A percentile compares a stretch with the other conserved stretches of the same genome.
Evolutionary conservation across 106 monocot species (phyloP).

Genomic region (Apostasia shenzhenica): DNA sequence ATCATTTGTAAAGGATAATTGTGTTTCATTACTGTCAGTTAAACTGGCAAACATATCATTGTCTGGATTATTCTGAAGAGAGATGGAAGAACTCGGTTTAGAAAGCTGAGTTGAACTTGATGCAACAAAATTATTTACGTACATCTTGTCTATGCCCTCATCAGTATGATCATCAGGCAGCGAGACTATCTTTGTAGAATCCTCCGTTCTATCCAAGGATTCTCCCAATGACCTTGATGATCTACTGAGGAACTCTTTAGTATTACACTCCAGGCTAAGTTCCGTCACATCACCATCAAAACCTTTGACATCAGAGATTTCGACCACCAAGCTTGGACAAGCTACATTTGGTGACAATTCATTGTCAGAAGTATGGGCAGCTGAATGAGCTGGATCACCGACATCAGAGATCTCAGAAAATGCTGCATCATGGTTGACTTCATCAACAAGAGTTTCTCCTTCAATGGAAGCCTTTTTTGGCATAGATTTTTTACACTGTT

Average conservation of each 20-base stretch:
- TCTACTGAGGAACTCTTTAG: no score
- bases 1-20: slow-evolving; percentile 15
- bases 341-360: not conserved
- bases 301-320: not conserved
- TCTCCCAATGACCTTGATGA: not conserved
- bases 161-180: slow-evolving; percentile 11
- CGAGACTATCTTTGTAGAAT: slow-evolving; percentile 13
- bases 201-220: slow-evolving; percentile 4
- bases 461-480: slow-evolving; percentile 16
- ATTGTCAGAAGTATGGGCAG: slow-evolving; percentile 12
- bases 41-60: slow-evolving; percentile 23
- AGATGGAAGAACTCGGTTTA: slow-evolving; percentile 8
- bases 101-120: slow-evolving; percentile 6
- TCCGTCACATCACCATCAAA: not conserved
- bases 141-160: slow-evolving; percentile 7
- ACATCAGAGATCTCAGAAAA: slow-evolving; percentile 6
- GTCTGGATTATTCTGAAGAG: slow-evolving; percentile 13
- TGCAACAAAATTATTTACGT: not conserved
- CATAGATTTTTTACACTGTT: slow-evolving; percentile 28
- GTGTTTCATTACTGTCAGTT: slow-evolving; percentile 14
- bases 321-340: slow-evolving; percentile 16
- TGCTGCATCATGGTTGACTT: slow-evolving; percentile 9
- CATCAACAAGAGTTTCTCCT: slow-evolving; percentile 14
- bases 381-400: slow-evolving; percentile 10
- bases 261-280: not conserved